These are phyloP conservation scores for Amesomyces nigricolor DNA, from an alignment of 2,329 filamentous ascomycete species.

Conservation along the genomic window DNA sequence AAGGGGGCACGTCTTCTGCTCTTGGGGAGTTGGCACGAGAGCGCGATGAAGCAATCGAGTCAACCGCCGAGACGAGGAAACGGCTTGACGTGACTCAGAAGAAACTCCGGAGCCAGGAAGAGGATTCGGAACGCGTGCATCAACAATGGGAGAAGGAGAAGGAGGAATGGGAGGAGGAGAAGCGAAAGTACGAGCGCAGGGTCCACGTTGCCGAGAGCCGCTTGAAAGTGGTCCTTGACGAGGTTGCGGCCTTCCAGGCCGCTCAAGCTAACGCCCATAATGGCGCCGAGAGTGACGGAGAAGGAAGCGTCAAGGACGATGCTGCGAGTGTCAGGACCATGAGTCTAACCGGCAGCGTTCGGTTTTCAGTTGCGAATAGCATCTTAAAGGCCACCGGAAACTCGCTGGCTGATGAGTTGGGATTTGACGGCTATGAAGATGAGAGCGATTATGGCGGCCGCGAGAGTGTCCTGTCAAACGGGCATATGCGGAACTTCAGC, in stretches of 20 bases:
- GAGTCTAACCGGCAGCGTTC: slow-evolving; percentile 66
- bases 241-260: slow-evolving; percentile 68
- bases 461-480: slow-evolving; percentile 52
- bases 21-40: slow-evolving; percentile 78
- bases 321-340: slow-evolving; percentile 66
- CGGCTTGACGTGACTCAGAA: slow-evolving; percentile 75
- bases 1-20: slow-evolving; percentile 82
- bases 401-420: slow-evolving; percentile 85
- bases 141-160: slow-evolving; percentile 79
- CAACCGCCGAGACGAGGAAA: slow-evolving; percentile 63
- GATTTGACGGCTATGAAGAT: slow-evolving; percentile 72
- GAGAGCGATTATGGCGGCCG: slow-evolving; percentile 67
- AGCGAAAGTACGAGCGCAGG: slow-evolving; percentile 73
- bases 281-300: slow-evolving; percentile 51
- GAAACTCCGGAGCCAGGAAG: slow-evolving; percentile 71
- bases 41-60: slow-evolving; percentile 75
- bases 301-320: slow-evolving; percentile 62
- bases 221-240: slow-evolving; percentile 76
- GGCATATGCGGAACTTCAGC: slow-evolving; percentile 50
- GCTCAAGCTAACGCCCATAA: slow-evolving; percentile 37
- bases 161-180: slow-evolving; percentile 77
- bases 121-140: slow-evolving; percentile 73
- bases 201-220: slow-evolving; percentile 86
- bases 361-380: slow-evolving; percentile 64
- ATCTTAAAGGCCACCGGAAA: slow-evolving; percentile 58